Base-by-base conservation (phyloP, 2,329 filamentous ascomycete genomes). In the Aurifilum marmelostoma region DNA sequence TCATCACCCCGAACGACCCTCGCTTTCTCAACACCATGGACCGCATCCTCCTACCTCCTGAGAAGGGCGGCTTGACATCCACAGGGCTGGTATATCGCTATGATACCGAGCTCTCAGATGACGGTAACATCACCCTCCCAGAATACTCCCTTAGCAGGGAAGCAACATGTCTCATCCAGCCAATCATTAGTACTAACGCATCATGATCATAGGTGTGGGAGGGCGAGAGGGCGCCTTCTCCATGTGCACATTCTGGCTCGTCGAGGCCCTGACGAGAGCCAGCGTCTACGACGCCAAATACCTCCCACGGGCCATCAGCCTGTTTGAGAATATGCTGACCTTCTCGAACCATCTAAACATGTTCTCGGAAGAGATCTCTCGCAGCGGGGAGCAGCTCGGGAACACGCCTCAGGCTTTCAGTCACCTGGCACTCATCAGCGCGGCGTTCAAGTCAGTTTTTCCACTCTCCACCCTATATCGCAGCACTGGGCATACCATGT, bases 241-340 rank as follows among this genome's bases (percentile, higher is more conserved):
- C 75, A 93, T 94, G 91, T 93, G 91, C 75, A 94, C 91, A 0
- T 94, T 94, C 77, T 94, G 92, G 92, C 86, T 93, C 0, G 90
- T 94, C 16, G 92, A 94, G 79, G 91, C 91, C 32, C 85, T 94
- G 79, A 92, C 91, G 39, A 85, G 91, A 41, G 91, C 91, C 72
- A 81, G 85, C 73, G 80, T 83, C 62, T 90, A 91, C 76, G 88
- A 92, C 72, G 81, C 82, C n/a, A 89, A 87, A 72, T 91, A 92
- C 73, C 80, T 90, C 27, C 77, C 82, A 16, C 82, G 84, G 14
- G 87, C 68, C 8, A 84, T 92, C 73, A 90, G 87, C 73, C 82
- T 93, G 56, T 94, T 94, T 73, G 91, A 94, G 79, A 93, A 92
- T 75, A 92, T 93, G 84, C 82, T 94, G 32, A 85, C 85, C 72